These are phyloP conservation scores for Rubroboletus pulcherrimus DNA, from an alignment of 768 basidiomycete species.

Conservation along the genomic window DNA sequence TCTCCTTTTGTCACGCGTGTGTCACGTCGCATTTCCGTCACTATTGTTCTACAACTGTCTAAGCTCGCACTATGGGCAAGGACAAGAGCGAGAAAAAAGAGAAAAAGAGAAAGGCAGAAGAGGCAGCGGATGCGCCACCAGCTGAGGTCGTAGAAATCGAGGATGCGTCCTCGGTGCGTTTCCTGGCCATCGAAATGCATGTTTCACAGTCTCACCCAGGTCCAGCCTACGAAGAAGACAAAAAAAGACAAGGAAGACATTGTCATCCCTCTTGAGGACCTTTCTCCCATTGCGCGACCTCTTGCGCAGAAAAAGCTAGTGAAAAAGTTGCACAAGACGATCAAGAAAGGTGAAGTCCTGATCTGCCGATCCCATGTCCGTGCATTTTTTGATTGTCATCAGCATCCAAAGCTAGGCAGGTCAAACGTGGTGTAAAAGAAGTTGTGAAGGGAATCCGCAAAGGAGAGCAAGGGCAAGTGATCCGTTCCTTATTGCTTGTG, in stretches of 20 bases:
- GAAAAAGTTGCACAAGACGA: constrained; percentile 92
- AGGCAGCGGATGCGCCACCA: constrained; percentile 16
- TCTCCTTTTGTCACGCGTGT: constrained; percentile 9
- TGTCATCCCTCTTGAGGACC: constrained; percentile 68
- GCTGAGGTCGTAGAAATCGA: constrained; percentile 49
- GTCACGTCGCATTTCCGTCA: constrained; percentile 19
- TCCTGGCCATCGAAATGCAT: constrained; percentile 26
- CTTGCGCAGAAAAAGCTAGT: constrained; percentile 89
- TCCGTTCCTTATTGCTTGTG: background rate
- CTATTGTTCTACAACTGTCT: background rate
- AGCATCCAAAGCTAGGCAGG: constrained; percentile 94
- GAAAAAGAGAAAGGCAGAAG: constrained; percentile 57
- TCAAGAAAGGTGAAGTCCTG: constrained; percentile 71
- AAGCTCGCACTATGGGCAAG: constrained; percentile 49
- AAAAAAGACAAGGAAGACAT: constrained; percentile 63
- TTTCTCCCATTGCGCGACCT: constrained; percentile 93
- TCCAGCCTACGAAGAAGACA: constrained; percentile 49
- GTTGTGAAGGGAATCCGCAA: constrained; percentile 97
- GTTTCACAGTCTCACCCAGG: constrained; percentile 14
- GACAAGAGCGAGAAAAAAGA: constrained; percentile 77
- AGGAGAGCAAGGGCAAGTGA: constrained; percentile 87
- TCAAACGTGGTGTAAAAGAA: constrained; percentile 98
- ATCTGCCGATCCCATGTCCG: background rate
- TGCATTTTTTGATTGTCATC: constrained; percentile 1
- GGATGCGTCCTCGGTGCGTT: constrained; percentile 34